Evolutionary conservation across 2,329 filamentous ascomycete species (phyloP), one percentile per base, ranked within the genome.

Genomic region (Phyllosticta paracitricarpa): DNA sequence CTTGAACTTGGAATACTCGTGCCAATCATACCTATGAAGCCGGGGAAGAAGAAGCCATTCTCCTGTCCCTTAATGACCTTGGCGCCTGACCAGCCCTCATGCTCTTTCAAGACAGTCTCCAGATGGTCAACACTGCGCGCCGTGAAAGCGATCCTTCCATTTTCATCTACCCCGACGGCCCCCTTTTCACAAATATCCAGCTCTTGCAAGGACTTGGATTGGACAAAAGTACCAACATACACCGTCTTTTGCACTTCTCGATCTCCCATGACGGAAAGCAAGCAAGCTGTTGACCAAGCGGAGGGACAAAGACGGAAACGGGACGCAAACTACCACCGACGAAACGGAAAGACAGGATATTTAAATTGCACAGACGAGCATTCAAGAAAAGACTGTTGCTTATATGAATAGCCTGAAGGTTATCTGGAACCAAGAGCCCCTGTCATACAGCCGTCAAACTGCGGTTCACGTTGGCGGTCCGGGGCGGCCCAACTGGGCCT

Each of bases 31-130:
- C 87, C 87, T 63, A 94, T 85, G 70, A 93, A 91, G 5, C 89
- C 89, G 0, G 89, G 89, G 68, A 94, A 93, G 78, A 90, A 91
- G 76, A 93, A 93, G 60, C 88, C 82, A 10, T 81, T 81, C 3
- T 78, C 76, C 53, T 72, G 62, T 6, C 59, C 66, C 7, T 59
- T 60, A 3, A 80, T 68, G 1, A 73, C 64, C 70, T 78, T 66
- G 51, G 74, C 69, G 65, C 75, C 64, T 70, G 75, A 58, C 76
- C 77, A 80, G 65, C 72, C 60, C 14, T 64, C 65, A 62, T 75
- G 56, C 60, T 67, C 64, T 8, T 62, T 60, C 40, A 65, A 63
- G 30, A 71, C 67, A 5, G 69, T 61, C 10, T 68, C 67, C 9
- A 70, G 58, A 24, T 65, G 57, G 10, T 65, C 62, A 9, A 69